Evolutionary conservation across 148 eudicot genomes (phyloP).

Genomic region (Limonium bicolor): DNA sequence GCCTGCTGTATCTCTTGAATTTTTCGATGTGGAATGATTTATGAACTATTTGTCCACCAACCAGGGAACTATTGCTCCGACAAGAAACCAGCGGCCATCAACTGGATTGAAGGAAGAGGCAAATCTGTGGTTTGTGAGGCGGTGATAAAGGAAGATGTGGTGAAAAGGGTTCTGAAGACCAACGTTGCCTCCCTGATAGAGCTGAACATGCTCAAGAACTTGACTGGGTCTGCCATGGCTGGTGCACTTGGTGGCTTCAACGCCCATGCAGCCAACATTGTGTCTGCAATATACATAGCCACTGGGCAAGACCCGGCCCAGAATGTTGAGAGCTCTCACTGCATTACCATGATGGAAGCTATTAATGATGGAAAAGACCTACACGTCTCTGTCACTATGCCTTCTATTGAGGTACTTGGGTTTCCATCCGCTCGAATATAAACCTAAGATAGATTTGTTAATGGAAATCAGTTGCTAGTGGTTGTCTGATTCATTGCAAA

Average conservation of each 20-base stretch:
- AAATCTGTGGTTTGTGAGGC: constrained; percentile 34
- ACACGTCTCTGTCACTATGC: constrained; percentile 38
- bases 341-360: constrained; percentile 39
- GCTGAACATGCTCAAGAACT: constrained; percentile 44
- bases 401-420: constrained; percentile 33
- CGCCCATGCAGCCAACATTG: constrained; percentile 35
- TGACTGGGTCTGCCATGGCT: constrained; percentile 34
- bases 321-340: constrained; percentile 35
- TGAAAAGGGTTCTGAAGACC: constrained; percentile 27
- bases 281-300: constrained; percentile 29
- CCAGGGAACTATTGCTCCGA: constrained; percentile 36
- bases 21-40: too few relatives aligned
- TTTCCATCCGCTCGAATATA: not conserved
- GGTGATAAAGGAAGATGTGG: constrained; percentile 26
- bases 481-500: too few relatives aligned
- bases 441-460: too few relatives aligned
- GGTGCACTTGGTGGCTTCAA: constrained; percentile 40
- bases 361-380: constrained; percentile 33
- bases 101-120: constrained; percentile 37
- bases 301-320: constrained; percentile 41
- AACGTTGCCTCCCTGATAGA: constrained; percentile 24
- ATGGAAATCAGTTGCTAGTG: too few relatives aligned
- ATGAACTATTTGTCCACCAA: too few relatives aligned
- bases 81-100: constrained; percentile 38
- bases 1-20: too few relatives aligned